Evolutionary conservation across 1,284 basidiomycete species (phyloP).

Genomic region (Phaffia rhodozyma): DNA sequence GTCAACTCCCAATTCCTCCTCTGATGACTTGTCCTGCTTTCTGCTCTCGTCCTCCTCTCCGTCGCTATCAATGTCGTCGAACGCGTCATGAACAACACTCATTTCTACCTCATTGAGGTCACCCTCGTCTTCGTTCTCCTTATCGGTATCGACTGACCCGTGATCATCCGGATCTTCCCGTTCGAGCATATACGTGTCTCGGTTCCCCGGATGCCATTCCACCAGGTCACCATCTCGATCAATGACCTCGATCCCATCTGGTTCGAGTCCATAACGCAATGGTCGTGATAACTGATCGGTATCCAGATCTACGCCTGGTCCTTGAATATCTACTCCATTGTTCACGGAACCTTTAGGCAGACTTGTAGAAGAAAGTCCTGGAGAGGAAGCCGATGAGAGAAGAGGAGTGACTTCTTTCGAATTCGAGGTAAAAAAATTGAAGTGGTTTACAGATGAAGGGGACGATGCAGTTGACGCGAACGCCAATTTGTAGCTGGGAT

Average conservation of each 20-base stretch:
- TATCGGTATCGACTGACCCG: not conserved
- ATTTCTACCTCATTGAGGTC: not conserved
- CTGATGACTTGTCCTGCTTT: too few relatives aligned
- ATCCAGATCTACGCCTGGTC: not conserved
- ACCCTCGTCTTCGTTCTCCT: not conserved
- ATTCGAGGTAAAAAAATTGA: too few relatives aligned
- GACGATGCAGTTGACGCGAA: not conserved
- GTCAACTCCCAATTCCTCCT: too few relatives aligned
- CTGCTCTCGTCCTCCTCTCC: too few relatives aligned
- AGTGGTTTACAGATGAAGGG: not conserved
- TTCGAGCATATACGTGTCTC: not conserved
- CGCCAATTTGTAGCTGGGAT: not conserved
- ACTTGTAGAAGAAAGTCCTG: not conserved
- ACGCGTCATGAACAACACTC: not conserved
- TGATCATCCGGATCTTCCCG: not conserved
- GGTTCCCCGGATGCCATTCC: not conserved
- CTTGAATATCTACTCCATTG: not conserved
- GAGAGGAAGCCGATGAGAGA: too few relatives aligned
- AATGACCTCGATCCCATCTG: not conserved
- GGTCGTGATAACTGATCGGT: conserved; percentile 3
- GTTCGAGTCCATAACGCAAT: not conserved
- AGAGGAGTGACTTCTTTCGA: too few relatives aligned
- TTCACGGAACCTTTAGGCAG: not conserved
- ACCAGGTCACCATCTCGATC: conserved; percentile 1
- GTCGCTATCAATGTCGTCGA: not conserved